Evolutionary conservation across 83 land plant genomes (phyloP).

Genomic region (Thuja plicata): DNA sequence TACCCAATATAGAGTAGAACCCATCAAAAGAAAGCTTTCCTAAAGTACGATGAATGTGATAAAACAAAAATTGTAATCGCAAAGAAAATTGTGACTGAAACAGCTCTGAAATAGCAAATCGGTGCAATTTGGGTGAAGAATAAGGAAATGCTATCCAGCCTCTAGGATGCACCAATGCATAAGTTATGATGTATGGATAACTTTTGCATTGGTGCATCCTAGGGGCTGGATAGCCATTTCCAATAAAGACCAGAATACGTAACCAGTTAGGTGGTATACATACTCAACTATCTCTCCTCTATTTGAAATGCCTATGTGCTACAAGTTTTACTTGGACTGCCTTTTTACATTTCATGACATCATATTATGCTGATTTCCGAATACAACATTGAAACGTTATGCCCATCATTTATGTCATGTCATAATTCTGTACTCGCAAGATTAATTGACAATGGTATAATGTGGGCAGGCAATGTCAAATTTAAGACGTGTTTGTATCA

Average conservation of each 20-base stretch:
- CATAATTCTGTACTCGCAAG: neutral
- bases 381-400: too few species aligned
- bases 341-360: neutral
- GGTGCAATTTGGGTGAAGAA: neutral
- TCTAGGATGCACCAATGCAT: too few species aligned
- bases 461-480: neutral
- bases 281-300: neutral
- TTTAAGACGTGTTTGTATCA: neutral
- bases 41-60: neutral
- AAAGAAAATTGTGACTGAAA: neutral
- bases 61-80: neutral
- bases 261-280: too few species aligned
- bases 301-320: neutral
- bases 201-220: too few species aligned
- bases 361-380: neutral
- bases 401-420: too few species aligned
- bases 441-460: too few species aligned
- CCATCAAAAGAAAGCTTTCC: neutral
- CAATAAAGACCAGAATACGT: neutral
- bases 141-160: too few species aligned
- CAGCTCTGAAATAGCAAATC: too few species aligned
- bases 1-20: too few species aligned
- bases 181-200: neutral
- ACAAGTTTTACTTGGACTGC: too few species aligned
- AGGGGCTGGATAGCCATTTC: too few species aligned